Conservation (phyloP, 768 basidiomycete species). For the Holtermanniella nyarrowii region DNA sequence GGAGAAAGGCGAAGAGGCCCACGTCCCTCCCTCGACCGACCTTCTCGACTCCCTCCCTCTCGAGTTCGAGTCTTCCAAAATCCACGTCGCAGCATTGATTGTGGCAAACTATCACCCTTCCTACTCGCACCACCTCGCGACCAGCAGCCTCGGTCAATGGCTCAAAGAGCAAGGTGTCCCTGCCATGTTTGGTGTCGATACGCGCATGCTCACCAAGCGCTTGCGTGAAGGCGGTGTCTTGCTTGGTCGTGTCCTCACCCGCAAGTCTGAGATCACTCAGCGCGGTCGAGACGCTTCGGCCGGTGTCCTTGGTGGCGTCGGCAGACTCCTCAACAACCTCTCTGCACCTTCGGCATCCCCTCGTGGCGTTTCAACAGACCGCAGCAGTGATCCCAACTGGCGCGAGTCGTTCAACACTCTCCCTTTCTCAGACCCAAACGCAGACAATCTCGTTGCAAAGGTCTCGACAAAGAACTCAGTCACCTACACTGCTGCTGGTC, state of each 20-base stretch:
- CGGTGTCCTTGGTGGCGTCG: conserved; percentile 31
- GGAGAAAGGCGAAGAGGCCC: conserved; percentile 26
- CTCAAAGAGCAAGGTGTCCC: conserved; percentile 89
- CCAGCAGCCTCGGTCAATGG: conserved; percentile 79
- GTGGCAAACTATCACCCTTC: conserved; percentile 76
- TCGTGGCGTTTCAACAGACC: conserved; percentile 42
- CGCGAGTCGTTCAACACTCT: conserved; percentile 70
- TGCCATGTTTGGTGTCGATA: conserved; percentile 92
- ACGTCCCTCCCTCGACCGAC: conserved; percentile 35
- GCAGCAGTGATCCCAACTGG: conserved; percentile 48
- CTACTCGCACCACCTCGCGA: conserved; percentile 91
- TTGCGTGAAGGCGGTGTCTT: conserved; percentile 90
- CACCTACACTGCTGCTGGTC: conserved; percentile 49
- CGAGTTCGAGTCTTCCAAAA: conserved; percentile 88
- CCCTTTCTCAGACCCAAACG: conserved; percentile 79
- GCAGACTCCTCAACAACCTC: conserved; percentile 28
- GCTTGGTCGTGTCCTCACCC: conserved; percentile 72
- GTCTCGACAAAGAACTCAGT: conserved; percentile 67
- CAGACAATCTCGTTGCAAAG: conserved; percentile 75
- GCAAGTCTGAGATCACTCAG: conserved; percentile 45
- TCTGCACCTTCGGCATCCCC: conserved; percentile 14
- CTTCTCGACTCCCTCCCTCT: conserved; percentile 42
- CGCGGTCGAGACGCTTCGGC: conserved; percentile 29
- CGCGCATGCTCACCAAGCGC: conserved; percentile 89
- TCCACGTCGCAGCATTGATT: conserved; percentile 83